Conservation (phyloP, 2,329 filamentous ascomycete species). For the Dactylonectria estremocensis region DNA sequence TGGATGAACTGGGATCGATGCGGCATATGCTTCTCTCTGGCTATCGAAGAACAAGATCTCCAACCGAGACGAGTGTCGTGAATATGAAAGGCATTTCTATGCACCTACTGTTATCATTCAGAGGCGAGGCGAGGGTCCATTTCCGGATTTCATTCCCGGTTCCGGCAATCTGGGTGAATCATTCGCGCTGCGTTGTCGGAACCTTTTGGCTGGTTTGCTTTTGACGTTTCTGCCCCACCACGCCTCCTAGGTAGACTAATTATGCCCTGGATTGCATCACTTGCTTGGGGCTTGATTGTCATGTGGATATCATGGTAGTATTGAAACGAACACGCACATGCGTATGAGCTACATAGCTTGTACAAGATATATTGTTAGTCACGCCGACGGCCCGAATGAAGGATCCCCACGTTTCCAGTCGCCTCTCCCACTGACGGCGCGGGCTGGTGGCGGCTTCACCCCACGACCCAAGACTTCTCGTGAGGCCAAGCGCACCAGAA, state of each 20-base stretch:
- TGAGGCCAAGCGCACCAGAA: conserved; percentile 2
- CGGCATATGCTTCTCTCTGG: conserved; percentile 16
- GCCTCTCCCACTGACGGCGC: neutral
- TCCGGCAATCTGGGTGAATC: conserved; percentile 25
- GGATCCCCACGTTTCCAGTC: neutral
- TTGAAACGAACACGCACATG: conserved; percentile 6
- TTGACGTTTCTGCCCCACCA: conserved; percentile 26
- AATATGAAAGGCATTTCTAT: conserved; percentile 20
- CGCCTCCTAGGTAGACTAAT: conserved; percentile 2
- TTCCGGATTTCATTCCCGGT: conserved; percentile 26
- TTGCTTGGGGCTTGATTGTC: conserved; percentile 10
- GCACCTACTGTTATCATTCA: neutral
- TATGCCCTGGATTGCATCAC: conserved; percentile 9
- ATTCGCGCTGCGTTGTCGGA: conserved; percentile 30
- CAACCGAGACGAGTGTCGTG: conserved; percentile 13
- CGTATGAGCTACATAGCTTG: conserved; percentile 10
- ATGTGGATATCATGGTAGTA: conserved; percentile 2
- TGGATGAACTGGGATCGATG: conserved; percentile 11
- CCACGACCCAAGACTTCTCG: conserved; percentile 9
- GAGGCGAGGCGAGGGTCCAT: neutral
- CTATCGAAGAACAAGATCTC: conserved; percentile 13
- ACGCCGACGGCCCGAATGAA: conserved; percentile 21
- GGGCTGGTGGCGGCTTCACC: conserved; percentile 20
- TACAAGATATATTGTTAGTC: conserved; percentile 6
- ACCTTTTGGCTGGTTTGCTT: conserved; percentile 17